Percentiles rank a stretch among this genome's conserved stretches.
phyloP scores from a whole-genome alignment of 2,329 filamentous ascomycete species.

The Venturia oleaginea region DNA sequence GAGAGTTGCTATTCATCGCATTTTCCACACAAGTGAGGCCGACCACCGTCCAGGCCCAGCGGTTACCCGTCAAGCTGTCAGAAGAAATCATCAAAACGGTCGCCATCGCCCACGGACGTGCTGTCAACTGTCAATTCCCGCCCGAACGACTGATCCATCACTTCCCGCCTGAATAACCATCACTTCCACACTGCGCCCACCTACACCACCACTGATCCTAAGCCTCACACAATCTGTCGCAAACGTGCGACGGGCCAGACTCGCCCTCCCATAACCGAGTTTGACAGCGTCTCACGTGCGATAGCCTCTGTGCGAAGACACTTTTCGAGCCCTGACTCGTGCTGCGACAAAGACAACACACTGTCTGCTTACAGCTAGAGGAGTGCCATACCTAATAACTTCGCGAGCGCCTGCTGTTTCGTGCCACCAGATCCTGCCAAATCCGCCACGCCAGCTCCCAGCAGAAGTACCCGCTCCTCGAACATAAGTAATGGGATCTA shows the following conservation, averaged over 20 bases:
- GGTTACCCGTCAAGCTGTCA: background rate
- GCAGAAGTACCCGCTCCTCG: background rate
- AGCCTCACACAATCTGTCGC: background rate
- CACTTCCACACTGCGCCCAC: too few relatives aligned
- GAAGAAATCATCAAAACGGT: background rate
- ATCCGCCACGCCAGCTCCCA: background rate
- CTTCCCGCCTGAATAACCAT: background rate
- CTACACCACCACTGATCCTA: background rate
- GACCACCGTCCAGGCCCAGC: background rate
- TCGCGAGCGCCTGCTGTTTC: constrained; percentile 7
- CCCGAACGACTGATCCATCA: background rate
- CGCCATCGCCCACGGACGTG: background rate
- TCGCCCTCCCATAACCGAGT: background rate
- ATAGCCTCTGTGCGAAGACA: background rate
- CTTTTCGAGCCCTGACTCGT: constrained; percentile 2
- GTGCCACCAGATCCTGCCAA: background rate
- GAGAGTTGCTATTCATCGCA: background rate
- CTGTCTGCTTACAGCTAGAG: constrained; percentile 7
- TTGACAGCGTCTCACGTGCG: background rate
- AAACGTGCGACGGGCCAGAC: background rate
- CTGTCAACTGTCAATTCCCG: background rate
- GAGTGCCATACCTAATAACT: too few relatives aligned
- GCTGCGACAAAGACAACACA: constrained; percentile 2
- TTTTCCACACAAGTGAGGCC: background rate
- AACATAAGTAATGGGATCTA: constrained; percentile 13